Evolutionary conservation across 495 filamentous ascomycete species (phyloP), one percentile per base, ranked within the genome.

Genomic region (Aspergillus sparsus): DNA sequence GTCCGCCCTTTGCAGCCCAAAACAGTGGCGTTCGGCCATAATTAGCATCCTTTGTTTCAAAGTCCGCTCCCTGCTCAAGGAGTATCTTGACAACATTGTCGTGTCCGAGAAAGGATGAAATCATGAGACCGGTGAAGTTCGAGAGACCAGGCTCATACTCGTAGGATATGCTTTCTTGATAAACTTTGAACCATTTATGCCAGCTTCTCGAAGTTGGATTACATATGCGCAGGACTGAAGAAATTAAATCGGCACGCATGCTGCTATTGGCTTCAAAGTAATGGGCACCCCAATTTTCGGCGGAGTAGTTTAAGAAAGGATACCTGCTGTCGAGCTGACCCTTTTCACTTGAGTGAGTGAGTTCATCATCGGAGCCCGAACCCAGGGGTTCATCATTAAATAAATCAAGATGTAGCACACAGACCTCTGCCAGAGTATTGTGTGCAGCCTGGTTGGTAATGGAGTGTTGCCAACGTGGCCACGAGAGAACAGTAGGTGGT

Each of bases 21-120:
- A 50, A 37, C 0, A 57, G 41, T 39, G 55, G 45, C 2, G 55
- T 57, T 33, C 44, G 32, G 34, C 55, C 55, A 6, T 37, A 37
- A 2, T 35, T n/a, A n/a, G n/a, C 18, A 7, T 35, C 46, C 10
- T 21, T 49, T 1, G 10, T 21, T 6, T 47, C 16, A 3, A 3
- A 27, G 15, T n/a, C 32, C 6, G 46, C 8, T 0, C 27, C 46
- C 6, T 31, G 6, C 15, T 49, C 10, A 18, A 10, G 18, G n/a
- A n/a, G n/a, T n/a, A n/a, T n/a, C n/a, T n/a, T n/a, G n/a, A n/a
- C n/a, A n/a, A n/a, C n/a, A n/a, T n/a, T n/a, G n/a, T 35, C 16
- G 45, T 54, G 62, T 12, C 55, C 55, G 5, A 35, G 18, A 21
- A 11, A 11, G 4, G 33, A 27, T 7, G 55, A 31, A n/a, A 49